phyloP scores from a whole-genome alignment of 2,329 filamentous ascomycete genomes.

The Exophiala alcalophila region DNA sequence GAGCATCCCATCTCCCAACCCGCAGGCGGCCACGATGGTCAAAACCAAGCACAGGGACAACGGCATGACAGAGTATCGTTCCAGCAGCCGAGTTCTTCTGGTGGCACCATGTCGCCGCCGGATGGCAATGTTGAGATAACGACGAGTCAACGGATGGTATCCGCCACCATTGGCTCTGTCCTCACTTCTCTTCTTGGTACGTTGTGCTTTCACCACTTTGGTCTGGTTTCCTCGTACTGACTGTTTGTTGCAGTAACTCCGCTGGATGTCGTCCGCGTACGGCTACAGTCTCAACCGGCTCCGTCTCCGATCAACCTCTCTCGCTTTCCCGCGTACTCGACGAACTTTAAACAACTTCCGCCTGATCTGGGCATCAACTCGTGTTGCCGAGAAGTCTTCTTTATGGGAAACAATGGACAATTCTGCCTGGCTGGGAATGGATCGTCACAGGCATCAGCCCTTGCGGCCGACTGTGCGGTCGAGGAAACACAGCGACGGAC shows the following conservation, averaged over 20 bases:
- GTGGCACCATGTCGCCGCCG: conserved; percentile 23
- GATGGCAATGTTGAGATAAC: conserved; percentile 61
- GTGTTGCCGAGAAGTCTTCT: conserved; percentile 96
- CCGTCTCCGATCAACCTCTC: conserved; percentile 55
- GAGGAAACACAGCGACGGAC: conserved; percentile 80
- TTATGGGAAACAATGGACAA: conserved; percentile 79
- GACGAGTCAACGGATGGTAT: conserved; percentile 87
- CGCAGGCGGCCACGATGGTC: conserved; percentile 23
- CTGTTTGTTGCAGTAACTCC: conserved; percentile 70
- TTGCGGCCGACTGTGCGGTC: conserved; percentile 71
- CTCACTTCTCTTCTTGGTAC: conserved; percentile 84
- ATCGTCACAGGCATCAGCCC: conserved; percentile 42
- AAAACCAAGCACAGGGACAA: conserved; percentile 21
- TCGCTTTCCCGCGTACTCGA: conserved; percentile 53
- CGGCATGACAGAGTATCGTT: conserved; percentile 31
- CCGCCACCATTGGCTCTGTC: conserved; percentile 84
- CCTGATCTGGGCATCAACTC: conserved; percentile 86
- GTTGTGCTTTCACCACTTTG: conserved; percentile 32
- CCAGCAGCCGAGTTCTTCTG: conserved; percentile 23
- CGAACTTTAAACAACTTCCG: conserved; percentile 65
- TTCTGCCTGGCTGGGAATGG: conserved; percentile 68
- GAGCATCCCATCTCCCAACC: conserved; percentile 18
- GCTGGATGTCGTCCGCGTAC: conserved; percentile 92
- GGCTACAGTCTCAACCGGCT: conserved; percentile 76
- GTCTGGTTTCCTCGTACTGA: conserved; percentile 19